Evolutionary conservation across 1,284 basidiomycete genomes (phyloP).

Genomic region (Vanrija pseudolonga): DNA sequence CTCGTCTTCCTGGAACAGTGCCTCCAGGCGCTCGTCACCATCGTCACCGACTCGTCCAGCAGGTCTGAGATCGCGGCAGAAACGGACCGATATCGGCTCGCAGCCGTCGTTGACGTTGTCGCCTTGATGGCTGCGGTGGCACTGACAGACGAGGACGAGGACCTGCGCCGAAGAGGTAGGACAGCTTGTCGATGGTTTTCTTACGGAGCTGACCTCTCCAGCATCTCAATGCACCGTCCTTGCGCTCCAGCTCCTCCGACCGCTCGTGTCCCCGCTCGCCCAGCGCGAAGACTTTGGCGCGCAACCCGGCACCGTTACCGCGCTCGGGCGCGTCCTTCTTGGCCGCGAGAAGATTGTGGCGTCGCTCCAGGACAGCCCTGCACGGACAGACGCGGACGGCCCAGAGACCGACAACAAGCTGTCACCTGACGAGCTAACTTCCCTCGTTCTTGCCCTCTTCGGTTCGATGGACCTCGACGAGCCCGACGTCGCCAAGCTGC

Average conservation of each 20-base stretch:
- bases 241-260: conserved; percentile 4
- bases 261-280: background rate
- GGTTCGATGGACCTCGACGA: background rate
- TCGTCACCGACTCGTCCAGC: background rate
- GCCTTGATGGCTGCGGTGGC: conserved; percentile 2
- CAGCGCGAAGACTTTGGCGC: background rate
- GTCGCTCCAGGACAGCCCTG: background rate
- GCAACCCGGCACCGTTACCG: background rate
- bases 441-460: conserved; percentile 2
- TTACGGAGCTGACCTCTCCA: no score
- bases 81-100: background rate
- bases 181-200: no score
- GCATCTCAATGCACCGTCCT: conserved; percentile 6
- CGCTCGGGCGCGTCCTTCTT: background rate
- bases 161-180: conserved; percentile 1
- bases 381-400: background rate
- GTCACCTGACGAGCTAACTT: background rate
- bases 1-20: conserved; percentile 4
- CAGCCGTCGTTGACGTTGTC: background rate
- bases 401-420: background rate
- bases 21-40: background rate
- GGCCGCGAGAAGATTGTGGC: background rate
- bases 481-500: background rate
- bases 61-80: background rate
- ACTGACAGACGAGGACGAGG: background rate